A percentile compares a stretch with the other conserved stretches of the same genome.
These are phyloP conservation scores for Millerago galiae DNA, from an alignment of 805 yeast species.

Conservation along the genomic window DNA sequence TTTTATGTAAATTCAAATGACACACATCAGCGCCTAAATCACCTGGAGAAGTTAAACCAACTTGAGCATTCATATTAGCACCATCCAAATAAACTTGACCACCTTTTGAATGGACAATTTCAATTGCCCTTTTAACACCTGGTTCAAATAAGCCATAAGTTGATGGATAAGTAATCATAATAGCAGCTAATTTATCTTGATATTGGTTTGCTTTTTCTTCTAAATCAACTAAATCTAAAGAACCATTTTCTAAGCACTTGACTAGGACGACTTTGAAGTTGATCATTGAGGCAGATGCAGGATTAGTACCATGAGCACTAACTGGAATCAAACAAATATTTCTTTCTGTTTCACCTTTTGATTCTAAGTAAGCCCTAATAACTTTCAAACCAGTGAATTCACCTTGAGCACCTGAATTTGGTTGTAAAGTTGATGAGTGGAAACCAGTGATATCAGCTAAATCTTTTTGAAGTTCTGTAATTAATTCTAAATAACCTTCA, in stretches of 20 bases:
- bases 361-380: conserved; percentile 68
- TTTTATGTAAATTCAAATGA: conserved; percentile 93
- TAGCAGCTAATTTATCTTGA: conserved; percentile 69
- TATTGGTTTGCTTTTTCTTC: conserved; percentile 65
- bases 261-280: conserved; percentile 92
- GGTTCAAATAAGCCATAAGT: conserved; percentile 97
- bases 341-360: conserved; percentile 65
- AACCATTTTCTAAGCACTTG: conserved; percentile 80
- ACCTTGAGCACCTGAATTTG: conserved; percentile 98
- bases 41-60: conserved; percentile 95
- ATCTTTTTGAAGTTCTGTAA: conserved; percentile 73
- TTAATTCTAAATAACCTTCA: conserved; percentile 73
- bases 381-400: conserved; percentile 92
- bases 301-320: conserved; percentile 97
- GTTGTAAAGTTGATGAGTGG: conserved; percentile 85
- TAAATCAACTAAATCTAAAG: conserved; percentile 76
- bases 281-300: conserved; percentile 97
- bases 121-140: conserved; percentile 76
- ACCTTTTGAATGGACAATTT: conserved; percentile 77
- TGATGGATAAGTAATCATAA: conserved; percentile 96
- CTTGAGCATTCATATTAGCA: conserved; percentile 99
- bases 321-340: conserved; percentile 92
- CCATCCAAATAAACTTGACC: conserved; percentile 98
- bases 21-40: conserved; percentile 98
- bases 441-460: conserved; percentile 91